Conservation (phyloP, 768 basidiomycete species). For the Kwoniella botswanensis region DNA sequence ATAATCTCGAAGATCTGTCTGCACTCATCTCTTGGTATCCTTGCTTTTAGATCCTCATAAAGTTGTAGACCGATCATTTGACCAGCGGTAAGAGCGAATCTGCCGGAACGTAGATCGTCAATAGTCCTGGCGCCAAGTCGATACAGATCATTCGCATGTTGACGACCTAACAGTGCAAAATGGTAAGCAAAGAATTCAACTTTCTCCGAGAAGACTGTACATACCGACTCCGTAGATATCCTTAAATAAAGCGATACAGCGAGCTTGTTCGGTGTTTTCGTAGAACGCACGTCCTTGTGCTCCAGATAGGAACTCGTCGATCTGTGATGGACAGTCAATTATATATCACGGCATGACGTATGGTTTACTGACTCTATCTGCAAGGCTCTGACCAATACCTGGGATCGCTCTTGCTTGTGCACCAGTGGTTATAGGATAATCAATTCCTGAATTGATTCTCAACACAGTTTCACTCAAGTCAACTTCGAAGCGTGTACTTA, state of each 20-base stretch:
- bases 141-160: conserved; percentile 75
- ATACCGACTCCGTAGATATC: conserved; percentile 86
- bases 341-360: neutral
- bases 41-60: conserved; percentile 74
- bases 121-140: conserved; percentile 75
- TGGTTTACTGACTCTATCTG: conserved; percentile 39
- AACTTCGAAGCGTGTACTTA: conserved; percentile 16
- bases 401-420: conserved; percentile 42
- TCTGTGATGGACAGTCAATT: conserved; percentile 24
- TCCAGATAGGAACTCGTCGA: conserved; percentile 49
- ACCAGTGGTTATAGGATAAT: conserved; percentile 40
- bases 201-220: conserved; percentile 41
- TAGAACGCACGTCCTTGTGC: conserved; percentile 40
- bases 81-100: conserved; percentile 16
- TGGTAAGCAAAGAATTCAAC: neutral
- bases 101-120: conserved; percentile 66
- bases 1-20: conserved; percentile 73
- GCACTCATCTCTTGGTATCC: conserved; percentile 85
- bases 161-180: conserved; percentile 58
- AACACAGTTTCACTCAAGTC: no score
- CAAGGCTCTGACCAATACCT: conserved; percentile 48
- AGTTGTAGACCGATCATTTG: conserved; percentile 50
- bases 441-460: conserved; percentile 29
- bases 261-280: conserved; percentile 47
- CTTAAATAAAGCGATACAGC: conserved; percentile 63